phyloP scores from a whole-genome alignment of 2,329 filamentous ascomycete species.

The Penicillium sp. region DNA sequence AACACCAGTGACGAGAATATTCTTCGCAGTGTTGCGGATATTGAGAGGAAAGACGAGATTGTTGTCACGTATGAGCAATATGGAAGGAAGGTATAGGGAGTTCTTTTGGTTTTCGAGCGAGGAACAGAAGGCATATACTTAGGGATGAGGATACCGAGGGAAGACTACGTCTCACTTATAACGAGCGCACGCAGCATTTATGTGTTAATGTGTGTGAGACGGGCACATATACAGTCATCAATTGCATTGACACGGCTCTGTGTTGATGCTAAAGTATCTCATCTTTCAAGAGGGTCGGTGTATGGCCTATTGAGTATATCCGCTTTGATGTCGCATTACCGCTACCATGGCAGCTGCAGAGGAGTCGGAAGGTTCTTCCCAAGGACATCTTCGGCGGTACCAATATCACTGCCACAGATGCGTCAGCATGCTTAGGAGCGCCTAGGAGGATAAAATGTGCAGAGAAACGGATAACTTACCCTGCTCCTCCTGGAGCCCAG shows the following conservation, averaged over 20 bases:
- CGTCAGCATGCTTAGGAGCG: slow-evolving; percentile 5
- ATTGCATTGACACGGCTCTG: not conserved
- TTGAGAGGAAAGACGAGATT: slow-evolving; percentile 24
- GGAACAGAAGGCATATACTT: no score
- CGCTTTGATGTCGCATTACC: not conserved
- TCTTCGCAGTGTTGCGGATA: slow-evolving; percentile 16
- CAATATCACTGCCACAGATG: slow-evolving; percentile 56
- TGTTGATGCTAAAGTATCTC: no score
- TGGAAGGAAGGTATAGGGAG: slow-evolving; percentile 2
- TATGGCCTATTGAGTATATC: no score
- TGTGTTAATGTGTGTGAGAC: slow-evolving; percentile 23
- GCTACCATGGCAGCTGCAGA: slow-evolving; percentile 63
- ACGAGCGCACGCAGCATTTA: slow-evolving; percentile 18
- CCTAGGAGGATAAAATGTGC: not conserved
- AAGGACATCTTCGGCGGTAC: slow-evolving; percentile 61
- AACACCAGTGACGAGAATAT: slow-evolving; percentile 22
- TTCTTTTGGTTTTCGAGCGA: not conserved
- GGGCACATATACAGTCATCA: slow-evolving; percentile 3
- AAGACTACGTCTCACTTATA: slow-evolving; percentile 42
- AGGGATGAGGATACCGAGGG: no score
- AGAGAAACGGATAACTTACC: slow-evolving; percentile 45
- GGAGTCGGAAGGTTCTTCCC: slow-evolving; percentile 61
- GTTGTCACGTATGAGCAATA: slow-evolving; percentile 16
- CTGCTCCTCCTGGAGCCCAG: slow-evolving; percentile 67
- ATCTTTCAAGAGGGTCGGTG: no score